Evolutionary conservation across 148 eudicot genomes (phyloP).

Genomic region (Rheum nobile): DNA sequence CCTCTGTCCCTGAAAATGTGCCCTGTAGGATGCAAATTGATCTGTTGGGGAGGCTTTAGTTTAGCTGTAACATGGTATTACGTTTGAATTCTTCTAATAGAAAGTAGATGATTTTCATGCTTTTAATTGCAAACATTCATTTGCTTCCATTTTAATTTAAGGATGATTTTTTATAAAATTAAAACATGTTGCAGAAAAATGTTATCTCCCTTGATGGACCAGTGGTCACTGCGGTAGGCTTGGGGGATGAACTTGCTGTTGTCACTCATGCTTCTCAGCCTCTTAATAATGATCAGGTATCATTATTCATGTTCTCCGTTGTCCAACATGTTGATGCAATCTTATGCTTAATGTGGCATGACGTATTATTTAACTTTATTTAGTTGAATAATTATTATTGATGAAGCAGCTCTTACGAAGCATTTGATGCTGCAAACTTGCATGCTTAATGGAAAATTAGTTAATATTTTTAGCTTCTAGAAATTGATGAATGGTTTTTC

Average conservation of each 20-base stretch:
- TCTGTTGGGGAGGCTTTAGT: background rate
- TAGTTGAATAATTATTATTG: background rate
- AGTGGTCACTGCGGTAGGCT: constrained; percentile 88
- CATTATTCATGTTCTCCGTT: background rate
- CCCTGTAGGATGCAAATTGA: background rate
- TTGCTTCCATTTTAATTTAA: background rate
- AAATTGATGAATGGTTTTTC: background rate
- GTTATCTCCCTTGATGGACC: constrained; percentile 88
- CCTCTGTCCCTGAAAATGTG: background rate
- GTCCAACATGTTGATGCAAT: background rate
- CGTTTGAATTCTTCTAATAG: background rate
- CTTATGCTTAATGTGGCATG: background rate
- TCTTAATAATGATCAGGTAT: constrained; percentile 86
- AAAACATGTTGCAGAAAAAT: constrained; percentile 36
- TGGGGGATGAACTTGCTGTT: constrained; percentile 71
- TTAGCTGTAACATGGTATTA: background rate
- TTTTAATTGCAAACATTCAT: background rate
- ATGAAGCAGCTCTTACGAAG: background rate
- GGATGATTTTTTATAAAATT: background rate
- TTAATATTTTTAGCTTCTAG: background rate
- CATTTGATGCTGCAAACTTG: constrained; percentile 1
- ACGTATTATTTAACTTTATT: background rate
- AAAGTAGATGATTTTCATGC: background rate
- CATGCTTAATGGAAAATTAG: background rate
- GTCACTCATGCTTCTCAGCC: constrained; percentile 72